Evolutionary conservation across 1,139 yeast genomes (phyloP).

Genomic region (Protomyces gravidus): DNA sequence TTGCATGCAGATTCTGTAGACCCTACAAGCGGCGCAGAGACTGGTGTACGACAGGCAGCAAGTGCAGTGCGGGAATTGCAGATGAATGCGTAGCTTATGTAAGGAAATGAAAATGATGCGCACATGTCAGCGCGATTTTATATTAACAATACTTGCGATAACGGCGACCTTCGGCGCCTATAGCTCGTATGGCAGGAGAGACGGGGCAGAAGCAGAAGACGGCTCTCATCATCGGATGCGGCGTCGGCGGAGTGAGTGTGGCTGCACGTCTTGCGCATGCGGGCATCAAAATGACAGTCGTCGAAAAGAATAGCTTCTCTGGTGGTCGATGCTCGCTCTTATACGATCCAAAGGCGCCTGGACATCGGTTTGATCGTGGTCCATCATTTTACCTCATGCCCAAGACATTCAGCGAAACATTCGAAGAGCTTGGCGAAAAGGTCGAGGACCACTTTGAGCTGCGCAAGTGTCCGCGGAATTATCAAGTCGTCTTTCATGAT

Average conservation of each 20-base stretch:
- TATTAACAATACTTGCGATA: background rate
- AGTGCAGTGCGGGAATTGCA: background rate
- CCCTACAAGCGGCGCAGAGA: background rate
- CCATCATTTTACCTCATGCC: conserved; percentile 29
- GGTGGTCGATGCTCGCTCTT: conserved; percentile 28
- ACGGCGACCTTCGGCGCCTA: too few relatives aligned
- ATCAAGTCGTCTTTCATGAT: conserved; percentile 28
- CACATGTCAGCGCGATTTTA: background rate
- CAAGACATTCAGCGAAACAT: conserved; percentile 25
- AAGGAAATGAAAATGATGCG: too few relatives aligned
- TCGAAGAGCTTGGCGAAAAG: conserved; percentile 25
- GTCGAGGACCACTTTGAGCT: conserved; percentile 20
- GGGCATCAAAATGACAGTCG: conserved; percentile 27
- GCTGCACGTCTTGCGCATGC: conserved; percentile 29
- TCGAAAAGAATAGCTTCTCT: conserved; percentile 26
- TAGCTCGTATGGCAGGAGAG: too few relatives aligned
- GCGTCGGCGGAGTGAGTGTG: conserved; percentile 26
- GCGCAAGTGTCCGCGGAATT: conserved; percentile 20
- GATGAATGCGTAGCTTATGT: background rate
- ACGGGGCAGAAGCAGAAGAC: conserved; percentile 7
- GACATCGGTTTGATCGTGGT: conserved; percentile 27
- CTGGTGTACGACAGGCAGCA: background rate
- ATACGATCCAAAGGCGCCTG: conserved; percentile 17
- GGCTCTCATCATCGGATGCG: conserved; percentile 25
- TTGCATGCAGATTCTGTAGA: background rate